Conservation (phyloP, 2,329 filamentous ascomycete species). For the Nannizziopsis arthrosporioides region DNA sequence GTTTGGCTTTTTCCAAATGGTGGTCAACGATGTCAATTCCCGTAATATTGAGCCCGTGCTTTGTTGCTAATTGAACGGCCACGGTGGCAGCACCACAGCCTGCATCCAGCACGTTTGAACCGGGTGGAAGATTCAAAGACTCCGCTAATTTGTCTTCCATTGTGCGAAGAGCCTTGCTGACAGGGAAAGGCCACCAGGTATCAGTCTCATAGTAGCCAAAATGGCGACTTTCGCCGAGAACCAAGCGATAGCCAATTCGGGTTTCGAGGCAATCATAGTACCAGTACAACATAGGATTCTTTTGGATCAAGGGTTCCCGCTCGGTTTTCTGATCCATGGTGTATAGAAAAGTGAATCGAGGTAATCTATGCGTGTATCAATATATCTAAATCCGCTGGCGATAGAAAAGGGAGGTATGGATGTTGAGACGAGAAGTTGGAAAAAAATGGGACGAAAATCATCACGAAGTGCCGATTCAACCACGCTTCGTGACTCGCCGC, state of each 20-base stretch:
- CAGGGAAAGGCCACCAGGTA: constrained; percentile 40
- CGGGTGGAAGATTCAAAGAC: constrained; percentile 28
- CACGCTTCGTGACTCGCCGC: too few species aligned
- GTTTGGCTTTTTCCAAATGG: constrained; percentile 37
- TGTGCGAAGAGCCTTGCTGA: constrained; percentile 31
- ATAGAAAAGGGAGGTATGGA: too few species aligned
- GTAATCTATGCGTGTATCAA: too few species aligned
- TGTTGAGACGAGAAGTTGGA: too few species aligned
- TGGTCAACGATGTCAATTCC: constrained; percentile 42
- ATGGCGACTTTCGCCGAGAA: constrained; percentile 41
- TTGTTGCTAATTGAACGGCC: constrained; percentile 38
- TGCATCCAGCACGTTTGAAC: constrained; percentile 41
- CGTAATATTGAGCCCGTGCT: constrained; percentile 33
- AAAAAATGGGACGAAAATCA: too few species aligned
- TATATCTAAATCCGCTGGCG: too few species aligned
- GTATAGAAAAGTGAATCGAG: too few species aligned
- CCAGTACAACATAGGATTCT: not conserved
- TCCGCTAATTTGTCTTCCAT: constrained; percentile 43
- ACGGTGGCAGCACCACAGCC: constrained; percentile 43
- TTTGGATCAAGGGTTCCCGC: not conserved
- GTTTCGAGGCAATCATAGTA: constrained; percentile 20
- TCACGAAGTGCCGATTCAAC: too few species aligned
- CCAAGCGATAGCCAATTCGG: constrained; percentile 24
- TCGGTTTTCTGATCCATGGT: not conserved
- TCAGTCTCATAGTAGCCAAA: constrained; percentile 41